Conservation (phyloP, 2,329 filamentous ascomycete genomes). For the Chrysosporium queenslandicum region DNA sequence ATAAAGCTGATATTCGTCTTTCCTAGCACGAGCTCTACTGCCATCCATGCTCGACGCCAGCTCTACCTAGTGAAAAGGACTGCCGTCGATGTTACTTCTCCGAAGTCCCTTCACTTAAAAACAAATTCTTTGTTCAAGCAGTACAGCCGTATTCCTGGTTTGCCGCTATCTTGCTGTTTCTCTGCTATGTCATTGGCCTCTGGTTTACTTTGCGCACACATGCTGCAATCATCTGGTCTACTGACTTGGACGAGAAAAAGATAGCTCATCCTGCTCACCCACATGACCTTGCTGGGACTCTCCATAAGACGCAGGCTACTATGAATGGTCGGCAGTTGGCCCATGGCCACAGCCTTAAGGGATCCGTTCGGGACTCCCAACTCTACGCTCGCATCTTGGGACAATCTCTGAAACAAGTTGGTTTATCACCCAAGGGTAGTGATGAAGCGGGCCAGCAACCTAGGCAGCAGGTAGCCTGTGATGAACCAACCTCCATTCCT, state of each 20-base stretch:
- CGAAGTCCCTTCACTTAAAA: conserved; percentile 70
- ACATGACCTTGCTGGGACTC: background rate
- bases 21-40: conserved; percentile 79
- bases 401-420: conserved; percentile 77
- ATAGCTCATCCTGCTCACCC: conserved; percentile 9
- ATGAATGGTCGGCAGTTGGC: conserved; percentile 24
- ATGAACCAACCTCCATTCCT: conserved; percentile 30
- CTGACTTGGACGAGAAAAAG: conserved; percentile 68
- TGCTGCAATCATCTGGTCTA: conserved; percentile 93
- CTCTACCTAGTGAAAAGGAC: conserved; percentile 43
- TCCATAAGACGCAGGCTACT: conserved; percentile 20
- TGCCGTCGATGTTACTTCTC: conserved; percentile 92
- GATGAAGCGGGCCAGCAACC: conserved; percentile 25
- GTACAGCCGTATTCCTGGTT: conserved; percentile 91
- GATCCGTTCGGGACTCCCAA: conserved; percentile 74
- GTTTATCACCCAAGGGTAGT: conserved; percentile 42
- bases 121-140: conserved; percentile 80
- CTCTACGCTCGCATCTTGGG: conserved; percentile 89
- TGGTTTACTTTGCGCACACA: conserved; percentile 95
- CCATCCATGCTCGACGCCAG: conserved; percentile 45
- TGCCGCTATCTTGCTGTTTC: conserved; percentile 71
- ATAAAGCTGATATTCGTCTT: conserved; percentile 27
- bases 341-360: conserved; percentile 38
- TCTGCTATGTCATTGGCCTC: conserved; percentile 86
- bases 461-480: background rate